These are phyloP conservation scores for Elsinoe fawcettii DNA, from an alignment of 2,329 filamentous ascomycete genomes.

Conservation along the genomic window DNA sequence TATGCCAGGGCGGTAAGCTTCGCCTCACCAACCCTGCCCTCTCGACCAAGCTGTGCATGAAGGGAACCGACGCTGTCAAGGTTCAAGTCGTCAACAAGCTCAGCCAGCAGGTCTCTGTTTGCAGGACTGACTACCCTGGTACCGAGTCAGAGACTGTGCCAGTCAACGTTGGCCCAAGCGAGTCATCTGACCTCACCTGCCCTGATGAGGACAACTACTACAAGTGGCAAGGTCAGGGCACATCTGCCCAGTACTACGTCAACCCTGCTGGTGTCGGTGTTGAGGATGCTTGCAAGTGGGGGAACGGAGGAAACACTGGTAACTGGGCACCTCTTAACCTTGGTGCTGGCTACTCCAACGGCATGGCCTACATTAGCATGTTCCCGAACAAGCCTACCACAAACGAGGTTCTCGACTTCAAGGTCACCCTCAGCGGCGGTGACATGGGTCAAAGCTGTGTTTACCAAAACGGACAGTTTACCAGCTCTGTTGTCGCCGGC, in stretches of 20 bases:
- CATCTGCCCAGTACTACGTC: conserved; percentile 94
- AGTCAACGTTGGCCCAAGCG: conserved; percentile 53
- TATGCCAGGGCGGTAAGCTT: conserved; percentile 71
- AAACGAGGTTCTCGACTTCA: conserved; percentile 62
- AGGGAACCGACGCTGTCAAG: conserved; percentile 54
- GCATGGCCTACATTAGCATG: conserved; percentile 70
- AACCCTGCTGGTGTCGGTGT: conserved; percentile 67
- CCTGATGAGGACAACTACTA: conserved; percentile 67
- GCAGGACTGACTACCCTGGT: conserved; percentile 92
- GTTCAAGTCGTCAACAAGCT: conserved; percentile 72
- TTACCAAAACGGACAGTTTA: conserved; percentile 58
- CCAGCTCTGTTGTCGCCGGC: conserved; percentile 38
- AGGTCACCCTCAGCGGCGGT: conserved; percentile 67
- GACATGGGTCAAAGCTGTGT: conserved; percentile 53
- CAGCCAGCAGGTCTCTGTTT: conserved; percentile 59
- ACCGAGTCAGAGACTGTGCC: conserved; percentile 83
- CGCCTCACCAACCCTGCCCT: conserved; percentile 63
- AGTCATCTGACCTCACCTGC: conserved; percentile 60
- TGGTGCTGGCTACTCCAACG: conserved; percentile 65
- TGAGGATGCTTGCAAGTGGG: conserved; percentile 70
- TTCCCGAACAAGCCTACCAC: conserved; percentile 78
- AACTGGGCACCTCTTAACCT: conserved; percentile 87
- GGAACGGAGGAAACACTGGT: conserved; percentile 52
- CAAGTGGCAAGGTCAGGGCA: conserved; percentile 63
- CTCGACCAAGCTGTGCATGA: conserved; percentile 64